Base-by-base conservation (phyloP, 2,329 filamentous ascomycete species). In the Colletotrichum tropicale region DNA sequence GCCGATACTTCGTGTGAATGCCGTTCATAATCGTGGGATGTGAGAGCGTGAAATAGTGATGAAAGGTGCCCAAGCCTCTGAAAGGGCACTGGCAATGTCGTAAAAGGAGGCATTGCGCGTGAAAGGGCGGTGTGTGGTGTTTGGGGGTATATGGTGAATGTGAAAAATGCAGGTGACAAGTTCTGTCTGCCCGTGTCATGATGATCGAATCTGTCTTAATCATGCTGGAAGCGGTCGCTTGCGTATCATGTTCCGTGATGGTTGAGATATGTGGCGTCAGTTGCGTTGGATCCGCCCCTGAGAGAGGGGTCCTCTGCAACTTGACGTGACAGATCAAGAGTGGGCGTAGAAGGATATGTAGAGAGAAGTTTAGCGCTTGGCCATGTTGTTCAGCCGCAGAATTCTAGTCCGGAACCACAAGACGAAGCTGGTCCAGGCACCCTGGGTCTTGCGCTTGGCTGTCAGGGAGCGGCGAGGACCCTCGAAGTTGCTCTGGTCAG, bases 331-430 rank as follows among this genome's bases (percentile, higher is more conserved):
- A 24, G 65, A 15, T 21, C 34, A 18, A 48, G 18, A 48, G 18
- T 48, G 38, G 38, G 38, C 18, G 38, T 24, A 43, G 32, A 48
- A n/a, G 18, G 30, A 36, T 70, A 24, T 64, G n/a, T 28, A 24
- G 26, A 34, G 52, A 32, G 38, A 30, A n/a, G 26, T 52, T 74
- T 78, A 79, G 34, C 77, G 77, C 68, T 81, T 81, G 67, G 83
- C 73, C 73, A 75, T 75, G 64, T 75, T 75, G 43, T 72, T 66
- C 75, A 88, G 81, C 8, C 86, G 84, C 62, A 91, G 82, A 36
- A 91, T 83, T 75, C 88, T 87, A n/a, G 91, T 93, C 75, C 91
- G 86, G 30, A 93, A 81, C 92, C 92, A 93, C 71, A 93, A 86
- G 66, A 93, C 86, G 78, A 93, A 93, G 26, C 88, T 88, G 9